Percentiles rank a stretch among this genome's conserved stretches.
These are phyloP conservation scores for Conticribra guillardii DNA, from an alignment of 108 stramenopile species.

Conservation along the genomic window DNA sequence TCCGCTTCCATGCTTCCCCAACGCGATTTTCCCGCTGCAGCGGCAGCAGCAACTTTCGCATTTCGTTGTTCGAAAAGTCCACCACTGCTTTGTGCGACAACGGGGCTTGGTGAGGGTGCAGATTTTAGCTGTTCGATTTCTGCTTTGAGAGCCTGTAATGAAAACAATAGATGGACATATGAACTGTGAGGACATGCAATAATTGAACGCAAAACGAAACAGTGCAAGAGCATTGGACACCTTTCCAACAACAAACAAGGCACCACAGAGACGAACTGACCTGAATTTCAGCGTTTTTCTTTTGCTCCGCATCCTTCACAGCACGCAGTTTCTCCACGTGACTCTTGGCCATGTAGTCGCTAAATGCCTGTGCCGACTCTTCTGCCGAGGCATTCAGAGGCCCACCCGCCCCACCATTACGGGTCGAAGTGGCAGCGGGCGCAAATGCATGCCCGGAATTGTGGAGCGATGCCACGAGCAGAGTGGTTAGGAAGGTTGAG, in stretches of 20 bases:
- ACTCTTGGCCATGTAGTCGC: conserved; percentile 81
- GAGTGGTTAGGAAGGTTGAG: not conserved
- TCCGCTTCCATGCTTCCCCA: conserved; percentile 67
- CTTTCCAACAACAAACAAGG: not conserved
- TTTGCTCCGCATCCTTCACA: conserved; percentile 60
- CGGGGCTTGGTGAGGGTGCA: conserved; percentile 22
- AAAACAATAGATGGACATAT: no score
- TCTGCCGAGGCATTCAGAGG: conserved; percentile 8
- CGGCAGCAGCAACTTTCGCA: conserved; percentile 49
- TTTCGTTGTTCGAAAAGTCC: conserved; percentile 54
- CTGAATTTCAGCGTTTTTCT: conserved; percentile 76
- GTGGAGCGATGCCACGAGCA: conserved; percentile 5
- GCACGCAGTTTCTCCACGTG: conserved; percentile 83
- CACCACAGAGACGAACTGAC: conserved; percentile 13
- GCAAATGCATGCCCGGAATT: conserved; percentile 16
- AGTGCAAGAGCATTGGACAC: not conserved
- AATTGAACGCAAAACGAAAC: not conserved
- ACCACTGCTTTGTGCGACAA: conserved; percentile 20
- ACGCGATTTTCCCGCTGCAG: conserved; percentile 64
- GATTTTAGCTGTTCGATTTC: conserved; percentile 58
- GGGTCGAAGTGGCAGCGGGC: conserved; percentile 4
- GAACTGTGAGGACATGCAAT: not conserved
- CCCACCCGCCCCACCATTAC: not conserved
- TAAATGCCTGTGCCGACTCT: conserved; percentile 38
- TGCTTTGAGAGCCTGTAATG: conserved; percentile 62